phyloP scores from a whole-genome alignment of 2,329 filamentous ascomycete genomes.

The Aquanectria penicillioides region DNA sequence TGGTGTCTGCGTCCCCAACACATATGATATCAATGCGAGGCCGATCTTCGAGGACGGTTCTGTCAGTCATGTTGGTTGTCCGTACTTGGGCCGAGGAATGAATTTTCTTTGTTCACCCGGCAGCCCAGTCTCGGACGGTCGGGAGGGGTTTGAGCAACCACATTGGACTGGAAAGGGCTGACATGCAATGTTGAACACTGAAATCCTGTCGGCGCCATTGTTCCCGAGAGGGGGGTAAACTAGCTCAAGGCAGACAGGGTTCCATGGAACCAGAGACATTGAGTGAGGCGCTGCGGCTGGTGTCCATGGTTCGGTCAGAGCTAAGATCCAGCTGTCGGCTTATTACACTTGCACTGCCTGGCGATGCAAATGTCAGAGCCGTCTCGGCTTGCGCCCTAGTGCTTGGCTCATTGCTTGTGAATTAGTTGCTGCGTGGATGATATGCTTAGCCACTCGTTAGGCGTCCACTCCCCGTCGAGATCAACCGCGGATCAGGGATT shows the following conservation, averaged over 20 bases:
- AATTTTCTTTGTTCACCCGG: too few relatives aligned
- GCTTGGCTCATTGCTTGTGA: conserved; percentile 5
- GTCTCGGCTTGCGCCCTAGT: neutral
- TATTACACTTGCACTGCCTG: neutral
- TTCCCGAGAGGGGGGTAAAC: too few relatives aligned
- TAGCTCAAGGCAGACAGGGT: too few relatives aligned
- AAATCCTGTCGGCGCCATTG: neutral
- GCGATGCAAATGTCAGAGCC: neutral
- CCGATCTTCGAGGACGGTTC: conserved; percentile 2
- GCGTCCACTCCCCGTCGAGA: conserved; percentile 1
- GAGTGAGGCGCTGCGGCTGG: neutral
- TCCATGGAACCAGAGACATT: neutral
- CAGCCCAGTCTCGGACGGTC: too few relatives aligned
- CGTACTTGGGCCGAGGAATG: too few relatives aligned
- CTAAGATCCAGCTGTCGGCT: neutral
- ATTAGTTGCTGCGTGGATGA: neutral
- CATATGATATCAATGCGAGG: conserved; percentile 21
- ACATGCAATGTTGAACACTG: neutral
- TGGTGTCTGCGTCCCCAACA: conserved; percentile 1
- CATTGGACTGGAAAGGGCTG: neutral
- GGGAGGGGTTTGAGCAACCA: too few relatives aligned
- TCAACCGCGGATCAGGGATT: conserved; percentile 1
- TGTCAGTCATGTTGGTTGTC: neutral
- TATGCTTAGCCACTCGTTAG: neutral
- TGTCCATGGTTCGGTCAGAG: neutral